Evolutionary conservation across 306 rosid genomes (phyloP).

Genomic region (barrel medic (Medicago truncatula)): DNA sequence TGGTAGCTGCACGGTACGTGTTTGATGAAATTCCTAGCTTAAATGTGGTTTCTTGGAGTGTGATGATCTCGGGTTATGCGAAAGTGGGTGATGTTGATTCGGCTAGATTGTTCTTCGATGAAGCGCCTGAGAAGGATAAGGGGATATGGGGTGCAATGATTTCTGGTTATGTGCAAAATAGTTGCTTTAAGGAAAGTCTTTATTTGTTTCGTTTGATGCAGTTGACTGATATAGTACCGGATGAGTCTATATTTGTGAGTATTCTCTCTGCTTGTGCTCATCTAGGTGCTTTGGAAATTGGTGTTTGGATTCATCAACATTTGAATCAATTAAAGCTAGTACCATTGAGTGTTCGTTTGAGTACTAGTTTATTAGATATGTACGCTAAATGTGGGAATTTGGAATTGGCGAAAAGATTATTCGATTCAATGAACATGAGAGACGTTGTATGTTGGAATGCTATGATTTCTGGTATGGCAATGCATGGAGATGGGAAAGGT

Average conservation of each 20-base stretch:
- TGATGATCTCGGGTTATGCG: conserved; percentile 73
- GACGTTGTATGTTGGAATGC: conserved; percentile 79
- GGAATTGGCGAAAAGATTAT: conserved; percentile 57
- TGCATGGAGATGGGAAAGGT: conserved; percentile 72
- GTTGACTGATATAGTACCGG: conserved; percentile 55
- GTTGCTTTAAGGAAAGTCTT: conserved; percentile 80
- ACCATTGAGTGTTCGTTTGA: conserved; percentile 53
- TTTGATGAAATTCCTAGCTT: conserved; percentile 75
- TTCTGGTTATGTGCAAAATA: conserved; percentile 75
- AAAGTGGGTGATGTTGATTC: conserved; percentile 65
- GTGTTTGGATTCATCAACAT: conserved; percentile 71
- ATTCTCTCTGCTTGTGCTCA: conserved; percentile 83
- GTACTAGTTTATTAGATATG: conserved; percentile 77
- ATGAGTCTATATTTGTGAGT: conserved; percentile 73
- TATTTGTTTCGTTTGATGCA: conserved; percentile 67
- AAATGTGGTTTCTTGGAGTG: conserved; percentile 71
- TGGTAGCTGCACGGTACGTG: conserved; percentile 58
- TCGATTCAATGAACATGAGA: conserved; percentile 49
- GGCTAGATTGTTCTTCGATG: conserved; percentile 73
- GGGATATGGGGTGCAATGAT: conserved; percentile 93
- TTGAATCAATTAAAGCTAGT: conserved; percentile 42
- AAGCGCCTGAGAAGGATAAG: conserved; percentile 67
- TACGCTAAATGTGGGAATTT: conserved; percentile 79
- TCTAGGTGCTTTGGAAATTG: conserved; percentile 67
- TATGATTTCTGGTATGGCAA: conserved; percentile 76